A percentile compares a stretch with the other conserved stretches of the same genome.
Evolutionary conservation across 768 basidiomycete genomes (phyloP).

Genomic region (Boletus huronensis): DNA sequence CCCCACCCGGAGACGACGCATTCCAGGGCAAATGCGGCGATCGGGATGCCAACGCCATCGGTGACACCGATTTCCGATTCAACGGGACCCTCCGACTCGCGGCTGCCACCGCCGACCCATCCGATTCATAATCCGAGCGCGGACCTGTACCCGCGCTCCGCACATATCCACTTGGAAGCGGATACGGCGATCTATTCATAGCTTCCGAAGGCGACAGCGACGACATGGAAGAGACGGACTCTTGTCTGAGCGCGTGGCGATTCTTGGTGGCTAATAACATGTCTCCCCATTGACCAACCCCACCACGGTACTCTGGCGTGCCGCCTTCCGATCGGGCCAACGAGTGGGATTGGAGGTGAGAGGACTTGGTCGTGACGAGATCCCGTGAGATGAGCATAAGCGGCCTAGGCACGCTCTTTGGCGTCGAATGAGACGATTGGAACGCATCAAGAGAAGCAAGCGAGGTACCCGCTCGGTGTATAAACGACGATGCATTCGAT

Average conservation of each 20-base stretch:
- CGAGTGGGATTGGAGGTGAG: conserved; percentile 19
- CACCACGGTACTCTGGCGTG: conserved; percentile 30
- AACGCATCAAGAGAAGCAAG: conserved; percentile 46
- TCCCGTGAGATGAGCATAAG: conserved; percentile 57
- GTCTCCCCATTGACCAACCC: conserved; percentile 45
- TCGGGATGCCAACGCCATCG: conserved; percentile 60
- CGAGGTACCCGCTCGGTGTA: conserved; percentile 37
- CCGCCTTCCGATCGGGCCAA: conserved; percentile 35
- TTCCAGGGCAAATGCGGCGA: conserved; percentile 34
- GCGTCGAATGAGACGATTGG: conserved; percentile 28
- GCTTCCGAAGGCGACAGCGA: conserved; percentile 60
- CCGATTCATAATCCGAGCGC: conserved; percentile 56
- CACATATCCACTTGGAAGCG: conserved; percentile 5
- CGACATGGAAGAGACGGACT: conserved; percentile 62
- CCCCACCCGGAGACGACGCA: conserved; percentile 39
- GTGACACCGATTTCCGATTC: conserved; percentile 66
- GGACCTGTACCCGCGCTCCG: conserved; percentile 25
- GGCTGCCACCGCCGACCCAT: conserved; percentile 28
- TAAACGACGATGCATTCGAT: conserved; percentile 24
- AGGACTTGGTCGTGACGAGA: conserved; percentile 33
- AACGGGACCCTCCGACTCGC: conserved; percentile 58
- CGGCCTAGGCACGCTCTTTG: conserved; percentile 61
- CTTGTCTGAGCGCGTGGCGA: conserved; percentile 41
- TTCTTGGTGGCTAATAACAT: conserved; percentile 37
- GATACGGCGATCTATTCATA: conserved; percentile 30